Evolutionary conservation across 371 early-diverging fungal species (phyloP), one percentile per base, ranked within the genome.

Genomic region (Rhizopus delemar): DNA sequence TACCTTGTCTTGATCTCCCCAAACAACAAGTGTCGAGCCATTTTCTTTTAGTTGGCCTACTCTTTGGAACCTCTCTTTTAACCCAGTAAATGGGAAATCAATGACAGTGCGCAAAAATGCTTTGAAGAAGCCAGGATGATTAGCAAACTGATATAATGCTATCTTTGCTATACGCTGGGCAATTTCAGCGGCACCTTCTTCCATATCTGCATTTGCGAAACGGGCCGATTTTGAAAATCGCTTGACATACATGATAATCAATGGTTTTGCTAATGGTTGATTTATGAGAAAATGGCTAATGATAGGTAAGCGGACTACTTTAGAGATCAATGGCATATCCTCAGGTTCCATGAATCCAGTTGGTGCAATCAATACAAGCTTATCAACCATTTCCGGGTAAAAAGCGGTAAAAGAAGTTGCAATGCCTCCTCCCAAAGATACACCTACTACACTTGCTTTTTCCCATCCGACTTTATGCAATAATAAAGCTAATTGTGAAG

Each of bases 401-500:
- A 64, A 63, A 3, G 80, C 65, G 3, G 81, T 75, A 59, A 82
- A 86, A 3, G 77, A 71, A 6, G 78, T 70, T 5, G 81, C 75
- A 55, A 86, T 80, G 33, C 54, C 66, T 46, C 79, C 86, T 34
- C 86, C 86, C 5, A 84, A 52, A 4, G 80, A 79, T 12, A 75
- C 62, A 15, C 84, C 86, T 29, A 84, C 65, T 0, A 86, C 60
- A 57, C 73, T 64, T 0, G 70, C 41, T 12, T 60, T 61, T 13
- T 54, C 46, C 86, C 86, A 86, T n/a, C 80, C 83, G n/a, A 86
- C 69, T 39, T 78, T 69, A 15, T 82, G 73, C 11, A 86, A 59
- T 3, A 86, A 50, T 33, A 73, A 62, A 4, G 72, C 71, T 6
- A 83, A 49, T 50, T 86, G 86, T 3, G 71, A 60, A 11, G 75